Base-by-base conservation (phyloP, 2,329 filamentous ascomycete species). In the Fusarium udum region DNA sequence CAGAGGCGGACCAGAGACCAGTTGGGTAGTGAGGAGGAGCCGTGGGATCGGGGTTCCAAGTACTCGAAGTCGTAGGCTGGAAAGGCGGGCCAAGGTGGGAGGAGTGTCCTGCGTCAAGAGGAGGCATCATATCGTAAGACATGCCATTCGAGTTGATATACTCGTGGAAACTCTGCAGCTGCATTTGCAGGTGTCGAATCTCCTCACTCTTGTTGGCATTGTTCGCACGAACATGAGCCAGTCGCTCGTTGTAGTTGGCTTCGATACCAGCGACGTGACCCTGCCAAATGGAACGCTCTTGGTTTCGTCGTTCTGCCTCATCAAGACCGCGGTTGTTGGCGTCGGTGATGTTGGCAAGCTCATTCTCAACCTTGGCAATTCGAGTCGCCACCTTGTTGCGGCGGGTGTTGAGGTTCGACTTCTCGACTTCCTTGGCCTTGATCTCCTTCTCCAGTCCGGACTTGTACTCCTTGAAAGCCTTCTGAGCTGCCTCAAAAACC, bases 341-440 rank as follows among this genome's bases (percentile, higher is more conserved):
- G 75, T 92, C 90, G 31, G 88, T 87, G 75, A 95, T 91, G 75
- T 91, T 90, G 63, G 91, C 90, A 74, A 92, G 87, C 80, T 95
- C 92, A 73, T 89, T 91, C 73, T 92, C 90, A 31, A 94, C 89
- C 83, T 93, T 93, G 78, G 87, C 87, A 75, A 93, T 92, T 57
- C 93, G 91, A 32, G 89, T 87, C 62, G 90, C 89, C 46, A 94
- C 90, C 82, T 93, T 93, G 83, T 93, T 93, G 56, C 89, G 88
- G 80, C 93, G 93, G 64, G 90, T 89, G 77, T 91, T 87, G 36
- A 92, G 84, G 71, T 87, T 87, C 26, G 85, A 84, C 76, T 91
- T 88, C 64, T 95, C 92, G 52, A 90, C 87, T 75, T 91, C 89
- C 59, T 92, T 86, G 34, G 85, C 84, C 76, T 90, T 88, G 70